phyloP scores from a whole-genome alignment of 495 filamentous ascomycete species.

The Neurospora discreta region DNA sequence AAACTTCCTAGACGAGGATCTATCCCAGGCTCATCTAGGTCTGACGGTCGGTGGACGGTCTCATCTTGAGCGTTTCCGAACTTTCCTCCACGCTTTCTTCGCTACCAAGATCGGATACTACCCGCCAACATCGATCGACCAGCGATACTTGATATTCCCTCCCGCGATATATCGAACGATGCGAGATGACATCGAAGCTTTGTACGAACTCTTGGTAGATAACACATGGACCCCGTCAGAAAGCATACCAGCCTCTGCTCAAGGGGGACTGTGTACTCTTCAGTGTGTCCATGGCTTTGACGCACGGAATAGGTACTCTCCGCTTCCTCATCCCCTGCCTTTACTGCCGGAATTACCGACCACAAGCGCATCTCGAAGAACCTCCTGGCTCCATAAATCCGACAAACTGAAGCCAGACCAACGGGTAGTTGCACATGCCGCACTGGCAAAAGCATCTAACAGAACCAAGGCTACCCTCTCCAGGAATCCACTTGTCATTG shows the following conservation, averaged over 20 bases:
- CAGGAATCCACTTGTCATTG: constrained; percentile 29
- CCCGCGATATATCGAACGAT: constrained; percentile 42
- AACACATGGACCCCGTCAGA: constrained; percentile 29
- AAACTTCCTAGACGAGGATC: constrained; percentile 50
- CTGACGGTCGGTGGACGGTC: constrained; percentile 38
- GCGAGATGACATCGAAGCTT: constrained; percentile 48
- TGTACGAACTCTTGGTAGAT: constrained; percentile 55
- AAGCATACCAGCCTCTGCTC: constrained; percentile 27
- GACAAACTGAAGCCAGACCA: constrained; percentile 25
- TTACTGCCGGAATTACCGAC: constrained; percentile 38
- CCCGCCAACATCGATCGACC: constrained; percentile 37
- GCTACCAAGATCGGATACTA: constrained; percentile 52
- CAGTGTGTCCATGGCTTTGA: constrained; percentile 51
- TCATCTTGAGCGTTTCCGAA: constrained; percentile 54
- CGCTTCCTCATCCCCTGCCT: constrained; percentile 48
- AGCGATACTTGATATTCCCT: constrained; percentile 32
- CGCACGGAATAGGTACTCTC: constrained; percentile 35
- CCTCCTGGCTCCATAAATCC: constrained; percentile 20
- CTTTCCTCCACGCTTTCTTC: constrained; percentile 50
- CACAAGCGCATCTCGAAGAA: constrained; percentile 3
- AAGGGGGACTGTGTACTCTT: constrained; percentile 48
- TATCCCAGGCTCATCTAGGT: constrained; percentile 43
- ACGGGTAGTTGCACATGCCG: constrained; percentile 22
- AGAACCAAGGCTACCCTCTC: constrained; percentile 14
- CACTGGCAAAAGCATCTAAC: constrained; percentile 34